Percentiles rank a stretch among this genome's conserved stretches.
Evolutionary conservation across 2,329 filamentous ascomycete species (phyloP).

Genomic region (Zarea fungicola): DNA sequence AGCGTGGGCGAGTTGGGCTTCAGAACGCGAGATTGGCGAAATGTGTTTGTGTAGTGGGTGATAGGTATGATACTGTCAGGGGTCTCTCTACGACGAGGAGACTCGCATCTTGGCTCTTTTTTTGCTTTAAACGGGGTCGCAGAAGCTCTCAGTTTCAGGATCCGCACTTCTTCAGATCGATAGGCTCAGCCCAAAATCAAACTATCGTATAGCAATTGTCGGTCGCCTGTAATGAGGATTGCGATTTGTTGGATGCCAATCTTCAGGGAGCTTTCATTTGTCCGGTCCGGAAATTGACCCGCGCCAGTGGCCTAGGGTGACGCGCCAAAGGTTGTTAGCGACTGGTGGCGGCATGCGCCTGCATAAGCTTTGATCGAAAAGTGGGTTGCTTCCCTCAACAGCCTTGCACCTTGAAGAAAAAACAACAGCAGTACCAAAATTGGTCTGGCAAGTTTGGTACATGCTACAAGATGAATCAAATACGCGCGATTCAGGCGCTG

Average conservation of each 20-base stretch:
- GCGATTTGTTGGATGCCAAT: slow-evolving; percentile 2
- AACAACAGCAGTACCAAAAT: not conserved
- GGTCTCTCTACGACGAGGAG: slow-evolving; percentile 7
- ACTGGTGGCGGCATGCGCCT: not conserved
- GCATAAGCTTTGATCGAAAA: slow-evolving; percentile 16
- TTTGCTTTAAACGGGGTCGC: not conserved
- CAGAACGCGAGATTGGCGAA: slow-evolving; percentile 2
- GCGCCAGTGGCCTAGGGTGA: slow-evolving; percentile 16
- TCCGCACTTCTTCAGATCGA: not conserved
- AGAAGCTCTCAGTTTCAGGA: not conserved
- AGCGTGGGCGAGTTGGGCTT: not conserved
- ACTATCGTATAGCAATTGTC: not conserved
- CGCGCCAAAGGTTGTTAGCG: not conserved
- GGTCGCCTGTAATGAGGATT: not conserved
- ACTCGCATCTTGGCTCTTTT: slow-evolving; percentile 6
- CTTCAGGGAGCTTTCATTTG: slow-evolving; percentile 14
- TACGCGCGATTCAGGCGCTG: slow-evolving; percentile 84
- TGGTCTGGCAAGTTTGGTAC: not conserved
- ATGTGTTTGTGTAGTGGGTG: slow-evolving; percentile 1
- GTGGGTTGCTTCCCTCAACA: slow-evolving; percentile 10
- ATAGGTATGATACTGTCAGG: slow-evolving; percentile 2
- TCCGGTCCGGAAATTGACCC: slow-evolving; percentile 34
- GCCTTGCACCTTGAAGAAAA: slow-evolving; percentile 15
- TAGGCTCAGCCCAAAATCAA: not conserved
- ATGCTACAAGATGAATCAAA: slow-evolving; percentile 73